Conservation (phyloP, 1,284 basidiomycete genomes). For the Leccinum proliferum region DNA sequence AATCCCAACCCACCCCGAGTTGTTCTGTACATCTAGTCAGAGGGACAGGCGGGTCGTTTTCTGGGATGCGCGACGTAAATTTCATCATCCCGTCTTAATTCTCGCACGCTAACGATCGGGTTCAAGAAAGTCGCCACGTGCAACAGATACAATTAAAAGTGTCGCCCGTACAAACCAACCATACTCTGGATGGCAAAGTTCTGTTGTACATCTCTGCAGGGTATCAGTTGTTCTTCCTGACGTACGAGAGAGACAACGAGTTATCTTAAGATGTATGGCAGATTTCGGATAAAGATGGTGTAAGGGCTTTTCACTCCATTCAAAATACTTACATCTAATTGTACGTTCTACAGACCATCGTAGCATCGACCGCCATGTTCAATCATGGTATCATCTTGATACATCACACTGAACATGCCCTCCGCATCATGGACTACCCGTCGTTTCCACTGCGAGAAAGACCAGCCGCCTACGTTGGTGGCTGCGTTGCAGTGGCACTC, state of each 20-base stretch:
- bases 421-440: slow-evolving; percentile 66
- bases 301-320: slow-evolving; percentile 16
- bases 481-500: slow-evolving; percentile 66
- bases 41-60: slow-evolving; percentile 69
- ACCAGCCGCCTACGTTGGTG: slow-evolving; percentile 67
- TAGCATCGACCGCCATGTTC: slow-evolving; percentile 61
- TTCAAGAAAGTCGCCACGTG: slow-evolving; percentile 57
- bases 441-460: slow-evolving; percentile 50
- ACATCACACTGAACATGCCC: slow-evolving; percentile 52
- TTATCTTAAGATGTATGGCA: slow-evolving; percentile 59
- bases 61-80: slow-evolving; percentile 74
- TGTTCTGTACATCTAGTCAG: slow-evolving; percentile 72
- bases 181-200: slow-evolving; percentile 64
- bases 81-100: neutral
- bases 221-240: slow-evolving; percentile 54
- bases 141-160: slow-evolving; percentile 54
- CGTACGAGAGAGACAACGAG: slow-evolving; percentile 46
- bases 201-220: slow-evolving; percentile 57
- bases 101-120: slow-evolving; percentile 11
- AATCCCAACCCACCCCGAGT: slow-evolving; percentile 73
- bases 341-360: slow-evolving; percentile 26
- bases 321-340: neutral
- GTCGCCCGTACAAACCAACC: slow-evolving; percentile 57
- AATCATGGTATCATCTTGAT: slow-evolving; percentile 65
- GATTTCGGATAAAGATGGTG: slow-evolving; percentile 42